Base-by-base conservation (phyloP, 1,139 yeast species). In the Starmera stellimalicola region DNA sequence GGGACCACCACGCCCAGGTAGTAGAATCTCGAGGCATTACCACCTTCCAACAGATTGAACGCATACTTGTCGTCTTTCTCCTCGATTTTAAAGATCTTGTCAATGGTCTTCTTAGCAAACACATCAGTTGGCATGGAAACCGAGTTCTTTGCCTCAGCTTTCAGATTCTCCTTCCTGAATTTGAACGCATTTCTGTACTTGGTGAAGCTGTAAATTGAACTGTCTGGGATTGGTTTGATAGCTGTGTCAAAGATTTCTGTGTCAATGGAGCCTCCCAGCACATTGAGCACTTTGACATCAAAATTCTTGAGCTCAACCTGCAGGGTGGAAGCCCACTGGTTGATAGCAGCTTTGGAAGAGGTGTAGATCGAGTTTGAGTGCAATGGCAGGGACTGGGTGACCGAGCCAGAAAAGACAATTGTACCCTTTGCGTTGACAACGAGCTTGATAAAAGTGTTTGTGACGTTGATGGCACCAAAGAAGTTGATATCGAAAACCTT, bases 331-430 rank as follows among this genome's bases (percentile, higher is more conserved):
- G 77, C 75, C 51, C 73, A 78, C 38, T 65, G 73, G 47, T 73
- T 77, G 35, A 78, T 61, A 0, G 84, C 83, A 1, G 84, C 79
- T 47, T 78, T 78, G 6, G 77, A 54, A 3, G 82, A 62, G 2
- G 72, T 62, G 51, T 78, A 78, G 10, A 69, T 61, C 14, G 74
- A 56, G 10, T 75, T 68, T 45, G 72, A 74, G 6, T 83, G 84
- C 49, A 76, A 65, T 12, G 83, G 80, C n/a, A 68, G 45, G 15
- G 66, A 40, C 3, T 75, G 81, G 14, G 77, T 64, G 2, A 75
- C 64, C 2, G 83, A 75, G 0, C 85, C 84, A 1, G 82, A 74
- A 47, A 75, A 74, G 3, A 76, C 78, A 45, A 78, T 65, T 1
- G 70, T 65, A 5, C 85, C 87, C 46, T 74, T 63, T 3, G 78